Base-by-base conservation (phyloP, 768 basidiomycete species). In the Arthromyces matolae region DNA sequence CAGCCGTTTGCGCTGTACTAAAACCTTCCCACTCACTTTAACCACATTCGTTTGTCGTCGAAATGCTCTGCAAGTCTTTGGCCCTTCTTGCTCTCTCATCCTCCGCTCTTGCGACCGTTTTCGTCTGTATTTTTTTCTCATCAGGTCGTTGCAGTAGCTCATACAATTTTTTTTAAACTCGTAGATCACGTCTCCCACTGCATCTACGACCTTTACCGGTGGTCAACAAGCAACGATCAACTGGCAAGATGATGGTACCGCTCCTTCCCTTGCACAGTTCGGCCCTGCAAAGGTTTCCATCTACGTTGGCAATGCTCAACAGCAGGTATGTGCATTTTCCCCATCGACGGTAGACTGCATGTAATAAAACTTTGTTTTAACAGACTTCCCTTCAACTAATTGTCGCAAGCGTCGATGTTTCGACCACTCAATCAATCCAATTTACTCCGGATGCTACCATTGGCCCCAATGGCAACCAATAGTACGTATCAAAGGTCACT, bases 321-420 rank as follows among this genome's bases (percentile, higher is more conserved):
- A 79, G 55, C 87, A 89, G 78, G 86, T 85, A 36, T 14, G 66
- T 51, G 32, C 16, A 22, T 43, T 20, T 6, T 27, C 32, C 14
- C 5, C 18, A 22, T 0, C 9, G 5, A 19, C 20, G 19, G 7
- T 23, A 3, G n/a, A 20, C 19, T 28, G 10, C 2, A 22, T 24
- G 6, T 19, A 1, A 13, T 13, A 3, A 23, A 8, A 22, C 14
- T 5, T 2, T 38, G 8, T 13, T 43, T 10, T 34, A 3, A 46
- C 44, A 72, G 87, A 84, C 83, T 4, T 56, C 56, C 5, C 67
- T 90, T 27, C 86, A 86, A 64, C 44, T 53, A 4, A 71, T 90
- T 44, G 60, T 66, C 14, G 37, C 56, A 5, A 72, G 57, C 50
- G 64, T 79, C 50, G 70, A 87, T 58, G 84, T 88, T 3, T 70